Conservation (phyloP, 768 basidiomycete species). For the Pleurotus pulmonarius region DNA sequence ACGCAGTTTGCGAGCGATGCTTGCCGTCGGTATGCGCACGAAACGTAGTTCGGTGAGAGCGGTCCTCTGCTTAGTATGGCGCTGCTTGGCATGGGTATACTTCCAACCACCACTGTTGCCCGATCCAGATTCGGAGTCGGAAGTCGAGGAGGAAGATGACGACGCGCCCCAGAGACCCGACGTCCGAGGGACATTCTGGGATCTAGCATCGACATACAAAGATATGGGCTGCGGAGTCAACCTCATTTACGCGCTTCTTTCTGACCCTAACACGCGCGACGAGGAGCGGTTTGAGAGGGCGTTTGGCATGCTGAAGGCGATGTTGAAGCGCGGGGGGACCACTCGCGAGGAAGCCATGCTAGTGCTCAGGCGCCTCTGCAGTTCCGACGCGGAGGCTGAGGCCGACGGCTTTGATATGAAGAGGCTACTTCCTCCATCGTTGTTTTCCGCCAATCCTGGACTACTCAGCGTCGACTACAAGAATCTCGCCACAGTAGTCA, state of each 20-base stretch:
- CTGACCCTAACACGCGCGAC: slow-evolving; percentile 29
- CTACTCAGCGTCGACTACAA: slow-evolving; percentile 51
- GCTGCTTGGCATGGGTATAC: slow-evolving; percentile 61
- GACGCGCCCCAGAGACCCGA: slow-evolving; percentile 21
- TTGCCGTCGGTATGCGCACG: slow-evolving; percentile 55
- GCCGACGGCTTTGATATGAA: slow-evolving; percentile 40
- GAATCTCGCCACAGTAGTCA: slow-evolving; percentile 42
- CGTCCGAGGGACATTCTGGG: slow-evolving; percentile 35
- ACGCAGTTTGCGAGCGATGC: slow-evolving; percentile 44
- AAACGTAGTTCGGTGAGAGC: slow-evolving; percentile 63
- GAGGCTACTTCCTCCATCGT: slow-evolving; percentile 44
- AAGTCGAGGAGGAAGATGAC: slow-evolving; percentile 17
- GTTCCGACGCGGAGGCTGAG: slow-evolving; percentile 21
- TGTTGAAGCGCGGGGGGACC: slow-evolving; percentile 52
- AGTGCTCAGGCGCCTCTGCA: slow-evolving; percentile 37
- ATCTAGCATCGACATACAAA: slow-evolving; percentile 37
- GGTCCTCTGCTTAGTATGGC: slow-evolving; percentile 62
- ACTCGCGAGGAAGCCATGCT: slow-evolving; percentile 55
- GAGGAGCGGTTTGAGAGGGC: slow-evolving; percentile 39
- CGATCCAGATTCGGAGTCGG: slow-evolving; percentile 25
- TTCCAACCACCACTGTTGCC: slow-evolving; percentile 46
- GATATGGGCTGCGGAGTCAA: slow-evolving; percentile 59
- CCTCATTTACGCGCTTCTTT: slow-evolving; percentile 52
- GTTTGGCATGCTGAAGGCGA: slow-evolving; percentile 46
- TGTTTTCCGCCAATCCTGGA: slow-evolving; percentile 58